Conservation (phyloP, 2,329 filamentous ascomycete species). For the Diaporthe sp. region DNA sequence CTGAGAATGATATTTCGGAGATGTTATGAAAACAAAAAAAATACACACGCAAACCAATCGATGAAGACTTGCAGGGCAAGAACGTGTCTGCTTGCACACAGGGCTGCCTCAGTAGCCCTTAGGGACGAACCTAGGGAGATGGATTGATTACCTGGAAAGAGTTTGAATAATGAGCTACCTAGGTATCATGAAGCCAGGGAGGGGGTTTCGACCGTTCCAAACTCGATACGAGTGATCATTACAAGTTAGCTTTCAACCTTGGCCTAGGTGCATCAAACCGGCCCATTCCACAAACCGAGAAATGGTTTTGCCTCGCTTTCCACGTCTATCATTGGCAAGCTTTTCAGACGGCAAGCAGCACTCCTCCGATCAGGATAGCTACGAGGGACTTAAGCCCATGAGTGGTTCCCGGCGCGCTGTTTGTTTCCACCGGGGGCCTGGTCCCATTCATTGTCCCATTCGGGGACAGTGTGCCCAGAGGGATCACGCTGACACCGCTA, state of each 20-base stretch:
- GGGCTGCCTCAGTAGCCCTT: too few species aligned
- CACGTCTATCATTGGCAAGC: too few species aligned
- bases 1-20: background rate
- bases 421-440: background rate
- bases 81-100: background rate
- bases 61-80: background rate
- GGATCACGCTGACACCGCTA: background rate
- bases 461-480: background rate
- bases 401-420: background rate
- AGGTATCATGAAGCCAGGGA: too few species aligned
- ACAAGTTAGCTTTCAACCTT: background rate
- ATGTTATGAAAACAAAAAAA: too few species aligned
- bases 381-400: background rate
- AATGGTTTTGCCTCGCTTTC: background rate
- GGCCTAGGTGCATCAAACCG: too few species aligned
- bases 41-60: background rate
- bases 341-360: background rate
- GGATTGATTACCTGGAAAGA: too few species aligned
- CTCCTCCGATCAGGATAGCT: background rate
- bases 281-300: background rate
- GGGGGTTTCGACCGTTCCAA: too few species aligned
- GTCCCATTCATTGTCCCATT: slow-evolving; percentile 25
- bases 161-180: too few species aligned
- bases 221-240: too few species aligned
- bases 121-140: too few species aligned